Conservation (phyloP, 495 filamentous ascomycete genomes). For the Penicillium parvum region DNA sequence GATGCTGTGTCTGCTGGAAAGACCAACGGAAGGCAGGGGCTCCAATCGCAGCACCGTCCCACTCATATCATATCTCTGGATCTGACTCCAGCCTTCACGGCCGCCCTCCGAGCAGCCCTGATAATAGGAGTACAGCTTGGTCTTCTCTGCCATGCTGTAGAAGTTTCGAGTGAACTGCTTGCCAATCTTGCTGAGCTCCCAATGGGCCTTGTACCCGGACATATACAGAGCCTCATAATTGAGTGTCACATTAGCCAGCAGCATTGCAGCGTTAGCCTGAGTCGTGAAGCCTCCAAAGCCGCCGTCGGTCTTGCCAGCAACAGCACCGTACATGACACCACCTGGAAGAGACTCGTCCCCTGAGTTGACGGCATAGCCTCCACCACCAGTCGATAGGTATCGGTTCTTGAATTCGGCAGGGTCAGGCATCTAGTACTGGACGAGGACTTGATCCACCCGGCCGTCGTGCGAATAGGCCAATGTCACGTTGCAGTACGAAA, state of each 20-base stretch:
- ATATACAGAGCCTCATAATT: slow-evolving; percentile 42
- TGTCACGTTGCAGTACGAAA: slow-evolving; percentile 43
- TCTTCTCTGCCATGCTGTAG: slow-evolving; percentile 19
- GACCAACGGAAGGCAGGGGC: slow-evolving; percentile 48
- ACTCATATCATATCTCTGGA: slow-evolving; percentile 45
- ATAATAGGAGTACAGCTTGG: slow-evolving; percentile 50
- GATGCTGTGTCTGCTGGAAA: slow-evolving; percentile 43
- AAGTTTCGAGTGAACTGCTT: slow-evolving; percentile 35
- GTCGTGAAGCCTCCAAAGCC: slow-evolving; percentile 44
- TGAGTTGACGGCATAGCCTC: slow-evolving; percentile 43
- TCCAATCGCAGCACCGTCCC: slow-evolving; percentile 43
- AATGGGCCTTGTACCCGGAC: slow-evolving; percentile 41
- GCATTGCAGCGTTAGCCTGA: slow-evolving; percentile 28
- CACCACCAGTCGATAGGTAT: slow-evolving; percentile 43
- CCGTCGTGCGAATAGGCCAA: slow-evolving; percentile 42
- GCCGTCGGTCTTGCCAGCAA: slow-evolving; percentile 42
- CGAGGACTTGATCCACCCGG: slow-evolving; percentile 28
- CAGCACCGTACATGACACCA: slow-evolving; percentile 43
- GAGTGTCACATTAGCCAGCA: slow-evolving; percentile 39
- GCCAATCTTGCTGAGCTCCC: slow-evolving; percentile 31
- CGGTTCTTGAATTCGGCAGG: slow-evolving; percentile 39
- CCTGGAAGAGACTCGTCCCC: slow-evolving; percentile 29
- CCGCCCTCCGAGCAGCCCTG: slow-evolving; percentile 53
- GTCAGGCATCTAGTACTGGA: slow-evolving; percentile 38
- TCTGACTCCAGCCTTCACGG: slow-evolving; percentile 46